phyloP scores from a whole-genome alignment of 768 basidiomycete genomes.

The Xanthoconium purpureum region DNA sequence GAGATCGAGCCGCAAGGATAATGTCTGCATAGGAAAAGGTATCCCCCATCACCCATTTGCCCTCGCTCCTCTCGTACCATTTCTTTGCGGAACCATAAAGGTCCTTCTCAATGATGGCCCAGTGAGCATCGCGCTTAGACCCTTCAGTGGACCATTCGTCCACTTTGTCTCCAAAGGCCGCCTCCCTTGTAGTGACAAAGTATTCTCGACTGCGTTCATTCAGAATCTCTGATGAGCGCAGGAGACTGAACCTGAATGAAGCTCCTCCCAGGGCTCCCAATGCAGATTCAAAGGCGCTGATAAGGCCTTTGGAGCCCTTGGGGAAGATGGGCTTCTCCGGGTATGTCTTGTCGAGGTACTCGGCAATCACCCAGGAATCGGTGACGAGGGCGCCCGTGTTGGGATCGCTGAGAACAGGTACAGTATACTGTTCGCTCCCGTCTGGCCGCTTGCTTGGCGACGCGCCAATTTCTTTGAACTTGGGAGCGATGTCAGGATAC shows the following conservation, averaged over 20 bases:
- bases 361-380: conserved; percentile 33
- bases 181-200: conserved; percentile 37
- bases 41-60: conserved; percentile 32
- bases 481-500: conserved; percentile 31
- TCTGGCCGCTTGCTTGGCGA: conserved; percentile 14
- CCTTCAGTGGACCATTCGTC: conserved; percentile 40
- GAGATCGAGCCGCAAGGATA: conserved; percentile 15
- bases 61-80: conserved; percentile 23
- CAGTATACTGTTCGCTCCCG: conserved; percentile 26
- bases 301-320: conserved; percentile 19
- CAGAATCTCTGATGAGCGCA: conserved; percentile 30
- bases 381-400: conserved; percentile 27
- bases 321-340: conserved; percentile 32
- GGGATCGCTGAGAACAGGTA: conserved; percentile 36
- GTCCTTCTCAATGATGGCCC: conserved; percentile 18
- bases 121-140: conserved; percentile 31
- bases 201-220: conserved; percentile 35
- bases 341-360: conserved; percentile 37
- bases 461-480: conserved; percentile 27
- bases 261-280: background rate
- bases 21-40: conserved; percentile 32
- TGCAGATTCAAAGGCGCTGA: conserved; percentile 19
- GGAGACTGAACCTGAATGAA: conserved; percentile 13
- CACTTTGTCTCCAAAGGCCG: conserved; percentile 33
- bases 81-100: conserved; percentile 5